Conservation (phyloP, 805 yeast genomes). For the Saccharomycopsis oosterbeekiorum region DNA sequence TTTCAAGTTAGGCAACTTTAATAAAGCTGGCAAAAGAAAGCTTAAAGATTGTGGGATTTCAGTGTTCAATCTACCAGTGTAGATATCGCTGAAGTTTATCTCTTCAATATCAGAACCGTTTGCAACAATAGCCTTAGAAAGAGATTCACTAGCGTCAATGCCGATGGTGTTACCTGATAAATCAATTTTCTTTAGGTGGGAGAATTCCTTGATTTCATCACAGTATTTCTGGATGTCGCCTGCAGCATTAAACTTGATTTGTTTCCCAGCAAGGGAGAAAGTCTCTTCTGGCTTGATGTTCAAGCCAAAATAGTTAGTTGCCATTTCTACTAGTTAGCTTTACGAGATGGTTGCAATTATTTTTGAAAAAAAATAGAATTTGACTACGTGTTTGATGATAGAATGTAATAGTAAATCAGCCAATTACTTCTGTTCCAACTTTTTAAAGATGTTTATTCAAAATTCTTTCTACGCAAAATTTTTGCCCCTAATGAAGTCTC, state of each 20-base stretch:
- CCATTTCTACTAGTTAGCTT: conserved; percentile 24
- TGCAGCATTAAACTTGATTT: conserved; percentile 61
- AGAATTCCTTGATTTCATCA: conserved; percentile 38
- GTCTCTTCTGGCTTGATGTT: conserved; percentile 36
- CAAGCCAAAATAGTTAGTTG: conserved; percentile 31
- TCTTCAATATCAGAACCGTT: conserved; percentile 39
- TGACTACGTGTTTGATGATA: no score
- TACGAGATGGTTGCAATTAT: no score
- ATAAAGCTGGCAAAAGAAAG: conserved; percentile 60
- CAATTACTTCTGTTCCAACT: no score
- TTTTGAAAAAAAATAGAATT: no score
- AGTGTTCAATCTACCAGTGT: conserved; percentile 88
- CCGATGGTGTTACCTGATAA: conserved; percentile 93
- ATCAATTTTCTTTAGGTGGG: conserved; percentile 46
- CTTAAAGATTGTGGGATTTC: conserved; percentile 85
- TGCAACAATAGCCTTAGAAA: conserved; percentile 45
- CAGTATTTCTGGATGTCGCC: conserved; percentile 67
- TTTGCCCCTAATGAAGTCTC: no score
- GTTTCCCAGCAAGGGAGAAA: conserved; percentile 63
- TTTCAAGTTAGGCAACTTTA: conserved; percentile 56
- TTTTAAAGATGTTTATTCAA: no score
- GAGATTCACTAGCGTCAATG: conserved; percentile 68
- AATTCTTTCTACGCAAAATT: no score
- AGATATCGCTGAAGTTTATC: conserved; percentile 82
- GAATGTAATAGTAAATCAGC: no score